Evolutionary conservation across 1,284 basidiomycete genomes (phyloP).

Genomic region (Fomes fomentarius): DNA sequence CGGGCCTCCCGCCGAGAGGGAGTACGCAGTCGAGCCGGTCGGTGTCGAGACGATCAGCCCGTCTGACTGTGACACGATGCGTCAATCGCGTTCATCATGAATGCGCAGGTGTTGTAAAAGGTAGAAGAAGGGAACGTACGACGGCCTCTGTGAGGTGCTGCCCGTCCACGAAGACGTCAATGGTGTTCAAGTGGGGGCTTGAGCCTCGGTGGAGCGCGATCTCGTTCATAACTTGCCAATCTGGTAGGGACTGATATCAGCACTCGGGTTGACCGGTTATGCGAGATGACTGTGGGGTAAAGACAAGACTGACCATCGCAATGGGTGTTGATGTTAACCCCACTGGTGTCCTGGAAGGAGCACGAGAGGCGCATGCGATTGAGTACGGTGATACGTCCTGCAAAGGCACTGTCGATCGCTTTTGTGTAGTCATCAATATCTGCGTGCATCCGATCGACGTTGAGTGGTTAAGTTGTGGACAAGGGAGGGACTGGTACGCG

Average conservation of each 20-base stretch:
- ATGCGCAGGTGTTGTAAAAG: too few species aligned
- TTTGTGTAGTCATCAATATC: constrained; percentile 83
- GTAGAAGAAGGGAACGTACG: constrained; percentile 52
- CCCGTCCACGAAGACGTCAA: constrained; percentile 95
- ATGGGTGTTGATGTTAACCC: constrained; percentile 56
- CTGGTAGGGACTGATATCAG: constrained; percentile 39
- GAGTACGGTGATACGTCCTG: constrained; percentile 78
- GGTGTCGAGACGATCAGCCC: constrained; percentile 95
- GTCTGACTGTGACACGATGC: constrained; percentile 69
- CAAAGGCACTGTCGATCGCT: constrained; percentile 78
- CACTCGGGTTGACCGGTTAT: too few species aligned
- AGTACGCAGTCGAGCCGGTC: constrained; percentile 97
- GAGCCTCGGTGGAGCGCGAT: constrained; percentile 91
- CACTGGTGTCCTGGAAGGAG: constrained; percentile 68
- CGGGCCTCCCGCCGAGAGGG: constrained; percentile 93
- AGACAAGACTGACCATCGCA: constrained; percentile 50
- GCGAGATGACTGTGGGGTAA: too few species aligned
- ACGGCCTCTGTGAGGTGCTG: constrained; percentile 96
- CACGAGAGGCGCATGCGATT: constrained; percentile 88
- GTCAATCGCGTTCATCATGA: constrained; percentile 4
- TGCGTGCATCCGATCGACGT: constrained; percentile 41
- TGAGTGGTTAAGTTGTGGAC: background rate
- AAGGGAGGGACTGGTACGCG: too few species aligned
- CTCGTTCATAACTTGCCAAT: constrained; percentile 98
- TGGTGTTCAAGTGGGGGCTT: constrained; percentile 90